Evolutionary conservation across 768 basidiomycete species (phyloP), one percentile per base, ranked within the genome.

Genomic region (Artomyces pyxidatus): DNA sequence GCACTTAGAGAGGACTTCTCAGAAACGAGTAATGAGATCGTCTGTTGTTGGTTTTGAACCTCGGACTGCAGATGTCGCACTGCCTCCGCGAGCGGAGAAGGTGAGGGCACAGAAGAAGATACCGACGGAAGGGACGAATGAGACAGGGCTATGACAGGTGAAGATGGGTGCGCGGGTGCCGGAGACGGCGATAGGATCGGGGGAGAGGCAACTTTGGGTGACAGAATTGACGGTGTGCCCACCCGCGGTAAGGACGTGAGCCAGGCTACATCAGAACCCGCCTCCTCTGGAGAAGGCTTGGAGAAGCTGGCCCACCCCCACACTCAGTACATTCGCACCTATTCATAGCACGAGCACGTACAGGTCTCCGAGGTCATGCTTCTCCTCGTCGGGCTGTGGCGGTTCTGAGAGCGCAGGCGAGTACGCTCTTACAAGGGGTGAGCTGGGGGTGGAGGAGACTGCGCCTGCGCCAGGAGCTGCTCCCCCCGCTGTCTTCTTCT

Each of bases 11-110:
- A 53, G 11, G 61, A 58, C 59, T 71, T 72, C 54, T 73, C 72
- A 2, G 63, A 50, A 25, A 90, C 86, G 12, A 93, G 71, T n/a
- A 85, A 62, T 40, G 83, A 72, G 49, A 93, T 87, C 0, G 85
- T 86, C 57, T 81, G 81, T 51, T 79, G 80, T 56, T 85, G 83
- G 57, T 75, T 82, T 55, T 76, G 71, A 39, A 73, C 63, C 32
- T 64, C 63, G 11, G 64, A 61, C 16, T 63, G 62, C 47, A 67
- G 56, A 23, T 55, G 53, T 4, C 57, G 57, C 4, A 55, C 45
- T 16, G 56, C 65, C 42, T 46, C 50, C 42, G 22, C n/a, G 7
- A 17, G 43, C 3, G 43, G 17, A 17, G 42, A 17, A 17, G 27
- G 17, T n/a, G 42, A 37, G 37, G 44, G 41, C 2, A 30, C 40